phyloP scores from a whole-genome alignment of 768 basidiomycete genomes.

The Tricholoma sp. region DNA sequence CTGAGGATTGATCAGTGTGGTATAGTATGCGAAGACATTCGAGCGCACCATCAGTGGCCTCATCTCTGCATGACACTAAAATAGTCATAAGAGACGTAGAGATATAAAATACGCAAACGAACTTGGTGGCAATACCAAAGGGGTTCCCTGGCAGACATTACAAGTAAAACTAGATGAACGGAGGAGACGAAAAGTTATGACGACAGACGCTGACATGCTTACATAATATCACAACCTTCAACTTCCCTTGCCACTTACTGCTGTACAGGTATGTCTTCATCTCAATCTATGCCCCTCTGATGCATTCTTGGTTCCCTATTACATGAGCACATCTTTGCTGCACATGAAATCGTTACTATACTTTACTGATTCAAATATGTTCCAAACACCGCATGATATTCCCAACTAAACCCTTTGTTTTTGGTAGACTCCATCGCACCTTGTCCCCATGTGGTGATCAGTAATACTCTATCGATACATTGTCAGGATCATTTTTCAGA shows the following conservation, averaged over 20 bases:
- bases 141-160: slow-evolving; percentile 68
- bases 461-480: no score
- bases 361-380: slow-evolving; percentile 33
- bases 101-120: slow-evolving; percentile 9
- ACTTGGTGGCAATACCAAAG: slow-evolving; percentile 81
- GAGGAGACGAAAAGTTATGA: slow-evolving; percentile 1
- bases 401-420: background rate
- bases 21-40: background rate
- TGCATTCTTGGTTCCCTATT: slow-evolving; percentile 59
- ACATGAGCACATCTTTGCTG: slow-evolving; percentile 36
- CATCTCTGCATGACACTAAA: slow-evolving; percentile 87
- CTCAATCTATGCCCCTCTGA: slow-evolving; percentile 21
- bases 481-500: no score
- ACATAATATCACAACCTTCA: background rate
- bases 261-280: background rate
- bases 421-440: background rate
- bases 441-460: no score
- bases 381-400: background rate
- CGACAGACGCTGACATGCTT: slow-evolving; percentile 9
- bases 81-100: slow-evolving; percentile 6
- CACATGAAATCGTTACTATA: slow-evolving; percentile 39
- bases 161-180: slow-evolving; percentile 10
- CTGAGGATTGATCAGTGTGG: slow-evolving; percentile 31
- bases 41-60: slow-evolving; percentile 71
- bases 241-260: no score